Conservation (phyloP, 345 rosid species). For the Hirschfeldia incana region DNA sequence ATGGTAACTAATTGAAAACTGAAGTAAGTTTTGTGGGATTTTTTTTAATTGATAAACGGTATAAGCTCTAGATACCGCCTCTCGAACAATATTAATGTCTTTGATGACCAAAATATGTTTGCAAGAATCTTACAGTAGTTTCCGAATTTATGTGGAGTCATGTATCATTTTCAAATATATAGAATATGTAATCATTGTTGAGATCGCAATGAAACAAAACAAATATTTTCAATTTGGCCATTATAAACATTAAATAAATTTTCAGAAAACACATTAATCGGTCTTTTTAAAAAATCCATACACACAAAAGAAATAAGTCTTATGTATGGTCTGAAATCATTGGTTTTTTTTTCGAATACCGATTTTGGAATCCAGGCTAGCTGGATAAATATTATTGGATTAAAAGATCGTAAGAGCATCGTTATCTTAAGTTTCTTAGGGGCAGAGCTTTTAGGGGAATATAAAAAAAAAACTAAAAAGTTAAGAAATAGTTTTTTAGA, state of each 20-base stretch:
- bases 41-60: background rate
- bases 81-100: too few species aligned
- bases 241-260: background rate
- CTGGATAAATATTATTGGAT: background rate
- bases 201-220: background rate
- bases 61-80: too few species aligned
- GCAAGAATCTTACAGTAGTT: background rate
- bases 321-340: background rate
- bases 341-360: background rate
- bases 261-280: background rate
- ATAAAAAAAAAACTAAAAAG: too few species aligned
- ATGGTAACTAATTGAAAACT: background rate
- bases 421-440: too few species aligned
- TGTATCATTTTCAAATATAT: background rate
- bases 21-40: background rate
- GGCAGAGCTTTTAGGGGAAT: too few species aligned
- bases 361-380: background rate
- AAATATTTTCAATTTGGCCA: background rate
- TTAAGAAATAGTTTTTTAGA: too few species aligned
- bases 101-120: background rate
- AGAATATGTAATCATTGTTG: background rate
- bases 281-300: background rate
- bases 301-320: background rate
- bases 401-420: too few species aligned
- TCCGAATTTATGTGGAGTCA: background rate